Evolutionary conservation across 2,329 filamentous ascomycete species (phyloP), one percentile per base, ranked within the genome.

Genomic region (Microdochium trichocladiopsis): DNA sequence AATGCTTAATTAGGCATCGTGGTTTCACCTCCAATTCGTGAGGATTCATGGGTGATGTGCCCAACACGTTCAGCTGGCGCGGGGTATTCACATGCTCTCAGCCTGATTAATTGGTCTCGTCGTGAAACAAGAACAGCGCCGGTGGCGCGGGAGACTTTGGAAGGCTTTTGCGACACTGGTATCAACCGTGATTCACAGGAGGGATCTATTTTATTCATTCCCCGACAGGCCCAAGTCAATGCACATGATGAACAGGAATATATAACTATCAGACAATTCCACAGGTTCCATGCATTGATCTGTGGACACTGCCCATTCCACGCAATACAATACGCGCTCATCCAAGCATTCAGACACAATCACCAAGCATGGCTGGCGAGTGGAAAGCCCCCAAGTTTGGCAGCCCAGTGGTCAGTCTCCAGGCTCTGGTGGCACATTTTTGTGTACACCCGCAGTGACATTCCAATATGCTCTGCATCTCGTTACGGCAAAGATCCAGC

Each of bases 331-430:
- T n/a, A n/a, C n/a, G n/a, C n/a, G n/a, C n/a, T n/a, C n/a, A n/a
- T n/a, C n/a, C n/a, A n/a, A n/a, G n/a, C n/a, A n/a, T n/a, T 33
- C 28, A 33, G 14, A 33, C 8, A 33, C 8, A n/a, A 4, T 16
- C 14, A 37, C 4, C 5, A 37, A 37, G 4, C 14, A 37, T 37
- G 33, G 33, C 33, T 16, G 33, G 14, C 14, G 62, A 63, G 1
- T 65, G 63, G 63, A 65, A 63, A 41, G 61, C 62, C 11, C 63
- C 63, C 2, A 56, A 56, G 41, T 62, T 60, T 53, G 63, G 63
- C 24, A 58, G 57, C 10, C 63, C 63, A 2, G 53, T 61, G 33
- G 33, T 37, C 14, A 37, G 33, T 16, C 33, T 16, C 14, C 18
- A 16, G 33, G 12, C 33, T 37, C n/a, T n/a, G n/a, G n/a, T n/a